Base-by-base conservation (phyloP, 2,329 filamentous ascomycete genomes). In the Penicillium sp. region DNA sequence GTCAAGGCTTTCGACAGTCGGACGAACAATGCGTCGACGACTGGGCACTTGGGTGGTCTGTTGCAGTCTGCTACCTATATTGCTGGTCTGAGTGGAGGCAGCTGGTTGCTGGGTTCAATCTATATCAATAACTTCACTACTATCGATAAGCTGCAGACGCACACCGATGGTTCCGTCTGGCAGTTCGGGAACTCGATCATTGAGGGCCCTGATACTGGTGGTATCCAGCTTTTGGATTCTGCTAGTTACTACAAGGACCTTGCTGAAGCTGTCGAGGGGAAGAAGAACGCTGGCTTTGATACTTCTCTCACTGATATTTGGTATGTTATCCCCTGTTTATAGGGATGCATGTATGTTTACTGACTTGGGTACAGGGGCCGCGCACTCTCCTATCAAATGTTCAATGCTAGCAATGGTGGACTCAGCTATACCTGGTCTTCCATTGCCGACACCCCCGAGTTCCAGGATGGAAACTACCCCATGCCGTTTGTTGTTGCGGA, bases 301-400 rank as follows among this genome's bases (percentile, higher is more conserved):
- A 84, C 84, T 4, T 89, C 90, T 9, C 81, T 96, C 57, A 96
- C 93, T 0, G 93, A 97, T 77, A 91, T 91, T 73, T 96, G 92
- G 89, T 78, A 71, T 42, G 66, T 62, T 19, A 13, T 15, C n/a
- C 2, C 13, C 29, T 6, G 4, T 21, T 21, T 21, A n/a, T 15
- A 13, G 43, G 3, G 17, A n/a, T 23, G 25, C 9, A 37, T 25
- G 1, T 23, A 5, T 43, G 13, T 35, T 29, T 38, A 15, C 55
- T 63, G 45, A 65, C 37, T 46, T 54, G 8, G 29, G 13, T 60
- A 23, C 45, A 71, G 70, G 80, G 90, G 90, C 29, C 88, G 92
- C 57, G 90, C 90, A 47, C 81, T 96, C n/a, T 88, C 88, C 1
- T 95, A 89, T 75, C 92, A 96, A 76, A 83, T 96, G 48, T 84